These are phyloP conservation scores for Yamadazyma pseudoaaseri DNA, from an alignment of 1,139 yeast genomes.

Conservation along the genomic window DNA sequence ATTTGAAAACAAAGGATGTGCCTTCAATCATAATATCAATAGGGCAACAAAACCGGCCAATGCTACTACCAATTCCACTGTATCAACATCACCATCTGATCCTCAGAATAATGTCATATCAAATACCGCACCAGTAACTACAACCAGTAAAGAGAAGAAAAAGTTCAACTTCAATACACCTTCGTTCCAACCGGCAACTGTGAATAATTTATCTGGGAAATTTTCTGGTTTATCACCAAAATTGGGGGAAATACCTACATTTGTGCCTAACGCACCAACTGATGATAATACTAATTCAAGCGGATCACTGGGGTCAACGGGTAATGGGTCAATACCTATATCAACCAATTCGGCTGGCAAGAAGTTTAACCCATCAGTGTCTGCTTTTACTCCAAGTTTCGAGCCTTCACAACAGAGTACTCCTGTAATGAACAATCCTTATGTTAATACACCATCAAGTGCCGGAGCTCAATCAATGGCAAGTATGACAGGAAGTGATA, in stretches of 20 bases:
- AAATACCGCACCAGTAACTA: constrained; percentile 4
- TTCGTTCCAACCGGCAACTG: constrained; percentile 53
- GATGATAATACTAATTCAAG: constrained; percentile 1
- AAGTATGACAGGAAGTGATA: constrained; percentile 7
- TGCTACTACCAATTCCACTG: background rate
- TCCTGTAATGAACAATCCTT: constrained; percentile 8
- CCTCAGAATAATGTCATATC: background rate
- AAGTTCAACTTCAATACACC: constrained; percentile 66
- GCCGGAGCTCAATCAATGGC: constrained; percentile 9
- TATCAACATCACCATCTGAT: constrained; percentile 3
- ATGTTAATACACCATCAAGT: constrained; percentile 7
- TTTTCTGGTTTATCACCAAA: constrained; percentile 54
- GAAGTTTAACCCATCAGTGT: constrained; percentile 34
- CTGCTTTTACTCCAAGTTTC: constrained; percentile 33
- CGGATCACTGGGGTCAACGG: background rate
- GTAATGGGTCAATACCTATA: constrained; percentile 8
- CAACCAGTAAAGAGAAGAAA: constrained; percentile 12
- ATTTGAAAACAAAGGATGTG: constrained; percentile 86
- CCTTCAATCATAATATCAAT: constrained; percentile 55
- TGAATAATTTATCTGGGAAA: constrained; percentile 32
- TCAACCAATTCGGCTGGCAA: constrained; percentile 9
- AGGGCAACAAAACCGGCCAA: constrained; percentile 4
- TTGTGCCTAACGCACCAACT: constrained; percentile 42
- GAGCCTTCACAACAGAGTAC: background rate
- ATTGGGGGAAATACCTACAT: constrained; percentile 53